Conservation (phyloP, 2,329 filamentous ascomycete species). For the Colletotrichum salicis region DNA sequence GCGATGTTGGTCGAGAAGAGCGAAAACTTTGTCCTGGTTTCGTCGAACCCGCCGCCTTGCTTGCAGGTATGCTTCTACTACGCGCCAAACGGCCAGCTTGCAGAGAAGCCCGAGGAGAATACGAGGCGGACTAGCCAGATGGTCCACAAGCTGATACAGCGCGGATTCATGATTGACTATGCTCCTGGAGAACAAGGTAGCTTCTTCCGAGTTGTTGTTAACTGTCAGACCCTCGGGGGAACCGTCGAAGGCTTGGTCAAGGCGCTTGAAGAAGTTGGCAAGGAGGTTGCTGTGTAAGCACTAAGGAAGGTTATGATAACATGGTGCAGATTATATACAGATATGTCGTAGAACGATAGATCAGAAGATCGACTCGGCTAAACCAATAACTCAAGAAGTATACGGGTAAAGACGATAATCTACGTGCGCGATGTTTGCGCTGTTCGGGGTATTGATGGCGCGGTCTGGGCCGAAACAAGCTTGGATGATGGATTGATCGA, state of each 20-base stretch:
- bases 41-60: slow-evolving; percentile 82
- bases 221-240: slow-evolving; percentile 62
- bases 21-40: slow-evolving; percentile 76
- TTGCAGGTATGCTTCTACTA: slow-evolving; percentile 97
- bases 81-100: slow-evolving; percentile 65
- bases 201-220: slow-evolving; percentile 70
- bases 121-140: slow-evolving; percentile 61
- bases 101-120: slow-evolving; percentile 55
- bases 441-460: background rate
- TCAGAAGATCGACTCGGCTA: background rate
- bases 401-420: background rate
- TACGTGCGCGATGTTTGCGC: background rate
- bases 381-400: background rate
- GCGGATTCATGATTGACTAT: slow-evolving; percentile 71
- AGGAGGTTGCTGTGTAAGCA: slow-evolving; percentile 37
- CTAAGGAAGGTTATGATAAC: too few species aligned
- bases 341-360: background rate
- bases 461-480: background rate
- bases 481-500: background rate
- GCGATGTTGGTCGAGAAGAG: slow-evolving; percentile 65
- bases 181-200: slow-evolving; percentile 66
- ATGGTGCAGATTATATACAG: background rate
- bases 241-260: slow-evolving; percentile 65
- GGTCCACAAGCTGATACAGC: slow-evolving; percentile 56
- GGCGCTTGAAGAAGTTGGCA: slow-evolving; percentile 61